Evolutionary conservation across 495 filamentous ascomycete genomes (phyloP).

Genomic region (Extremus antarcticus): DNA sequence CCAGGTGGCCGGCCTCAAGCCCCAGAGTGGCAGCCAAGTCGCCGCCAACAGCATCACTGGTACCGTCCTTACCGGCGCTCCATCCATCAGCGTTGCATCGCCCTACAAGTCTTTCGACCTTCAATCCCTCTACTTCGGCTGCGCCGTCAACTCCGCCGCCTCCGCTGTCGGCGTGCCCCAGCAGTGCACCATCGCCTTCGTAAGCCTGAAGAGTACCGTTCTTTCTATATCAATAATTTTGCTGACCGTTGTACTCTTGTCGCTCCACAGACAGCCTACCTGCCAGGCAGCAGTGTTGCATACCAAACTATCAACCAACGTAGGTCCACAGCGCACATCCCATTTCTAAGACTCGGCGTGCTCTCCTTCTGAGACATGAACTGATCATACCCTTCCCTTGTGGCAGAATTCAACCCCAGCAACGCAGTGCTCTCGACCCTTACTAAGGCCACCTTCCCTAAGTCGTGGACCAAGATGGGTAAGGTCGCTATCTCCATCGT

Average conservation of each 20-base stretch:
- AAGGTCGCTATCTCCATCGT: not conserved
- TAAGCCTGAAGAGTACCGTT: too few species aligned
- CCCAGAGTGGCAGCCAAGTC: not conserved
- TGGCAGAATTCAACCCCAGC: too few species aligned
- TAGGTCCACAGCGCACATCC: too few species aligned
- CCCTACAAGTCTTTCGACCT: not conserved
- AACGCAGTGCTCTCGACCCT: not conserved
- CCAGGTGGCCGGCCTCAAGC: not conserved
- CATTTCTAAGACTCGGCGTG: too few species aligned
- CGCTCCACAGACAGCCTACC: not conserved
- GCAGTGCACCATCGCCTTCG: not conserved
- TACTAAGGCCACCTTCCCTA: not conserved
- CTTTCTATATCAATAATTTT: too few species aligned
- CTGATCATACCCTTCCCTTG: too few species aligned
- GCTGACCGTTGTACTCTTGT: too few species aligned
- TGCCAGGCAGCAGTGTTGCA: not conserved
- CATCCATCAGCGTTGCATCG: not conserved
- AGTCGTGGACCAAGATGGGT: not conserved
- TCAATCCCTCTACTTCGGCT: not conserved
- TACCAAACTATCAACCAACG: not conserved
- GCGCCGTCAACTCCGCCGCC: not conserved
- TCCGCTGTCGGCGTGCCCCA: not conserved
- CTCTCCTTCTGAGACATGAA: too few species aligned
- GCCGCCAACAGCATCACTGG: conserved; percentile 2
- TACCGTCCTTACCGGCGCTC: not conserved